Evolutionary conservation across 2,329 filamentous ascomycete species (phyloP), one percentile per base, ranked within the genome.

Genomic region (Penicillium digitatum): DNA sequence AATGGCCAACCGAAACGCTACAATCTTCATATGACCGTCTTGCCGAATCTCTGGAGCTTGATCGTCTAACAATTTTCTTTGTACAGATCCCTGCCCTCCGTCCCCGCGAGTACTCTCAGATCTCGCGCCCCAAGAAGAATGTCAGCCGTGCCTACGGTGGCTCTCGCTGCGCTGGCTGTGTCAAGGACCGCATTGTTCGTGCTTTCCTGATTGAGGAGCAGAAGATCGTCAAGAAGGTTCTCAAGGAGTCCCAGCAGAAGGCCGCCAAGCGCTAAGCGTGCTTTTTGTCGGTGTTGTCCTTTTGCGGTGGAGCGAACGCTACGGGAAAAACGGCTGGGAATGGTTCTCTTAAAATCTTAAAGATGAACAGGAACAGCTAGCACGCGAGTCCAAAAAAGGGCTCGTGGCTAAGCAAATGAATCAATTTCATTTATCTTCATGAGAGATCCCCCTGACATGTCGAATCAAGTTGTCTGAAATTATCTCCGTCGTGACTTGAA

Each of bases 211-310:
- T 99, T 68, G 95, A 99, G 85, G 94, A 99, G 87, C 94, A 99
- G 86, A 99, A 99, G 90, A 97, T 99, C 73, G 94, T 99, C 81
- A 99, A 99, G 91, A 99, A 99, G 90, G 94, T 99, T 73, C 86
- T 97, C 78, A 96, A 96, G 89, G 93, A 97, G 85, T 86, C 84
- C 63, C 90, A 95, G 82, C 88, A 90, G 83, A 88, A 76, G 72
- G 70, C 72, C 62, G 72, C 69, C 65, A 76, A 76, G 73, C 74
- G 73, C 68, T 76, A 76, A 75, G 68, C 59, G 62, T 65, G 60
- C 62, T 65, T 67, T 66, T 62, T 59, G 65, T 66, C 66, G 62
- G 68, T 68, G 68, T 68, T 72, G 62, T 67, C 68, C 67, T 69
- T 66, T 70, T 61, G 64, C 66, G 65, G 64, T 55, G 68, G 66